A percentile compares a stretch with the other conserved stretches of the same genome.
Evolutionary conservation across 257 asterid genomes (phyloP).

Genomic region (Rehmannia glutinosa): DNA sequence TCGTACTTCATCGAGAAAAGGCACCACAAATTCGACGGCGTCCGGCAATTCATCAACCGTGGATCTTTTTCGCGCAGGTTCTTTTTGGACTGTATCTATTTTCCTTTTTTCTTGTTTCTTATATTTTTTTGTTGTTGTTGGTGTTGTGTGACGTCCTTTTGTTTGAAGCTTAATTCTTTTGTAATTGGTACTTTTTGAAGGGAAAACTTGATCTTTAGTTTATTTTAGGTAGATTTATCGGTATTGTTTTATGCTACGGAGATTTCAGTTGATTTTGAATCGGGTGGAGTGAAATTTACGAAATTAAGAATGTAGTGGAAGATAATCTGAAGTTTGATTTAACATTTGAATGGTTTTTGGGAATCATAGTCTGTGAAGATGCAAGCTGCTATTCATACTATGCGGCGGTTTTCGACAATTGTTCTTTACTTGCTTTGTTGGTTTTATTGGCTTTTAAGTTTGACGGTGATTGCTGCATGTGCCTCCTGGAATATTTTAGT

Average conservation of each 20-base stretch:
- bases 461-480: no score
- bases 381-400: no score
- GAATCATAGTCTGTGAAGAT: no score
- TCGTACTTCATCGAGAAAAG: constrained; percentile 71
- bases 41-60: constrained; percentile 60
- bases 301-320: background rate
- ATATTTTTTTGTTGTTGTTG: background rate
- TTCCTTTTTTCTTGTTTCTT: background rate
- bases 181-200: background rate
- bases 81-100: background rate
- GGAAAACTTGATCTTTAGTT: background rate
- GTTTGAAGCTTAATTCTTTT: background rate
- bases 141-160: background rate
- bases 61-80: constrained; percentile 84
- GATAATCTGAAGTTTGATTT: background rate
- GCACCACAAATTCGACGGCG: constrained; percentile 40
- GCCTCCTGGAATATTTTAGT: no score
- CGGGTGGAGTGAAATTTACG: background rate
- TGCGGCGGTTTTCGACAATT: no score
- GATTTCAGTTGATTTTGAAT: background rate
- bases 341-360: background rate
- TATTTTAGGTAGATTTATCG: background rate
- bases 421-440: no score
- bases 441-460: no score
- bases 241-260: background rate